Evolutionary conservation across 129 eudicot genomes (phyloP), one percentile per base, ranked within the genome.

Genomic region (Mikania micrantha): DNA sequence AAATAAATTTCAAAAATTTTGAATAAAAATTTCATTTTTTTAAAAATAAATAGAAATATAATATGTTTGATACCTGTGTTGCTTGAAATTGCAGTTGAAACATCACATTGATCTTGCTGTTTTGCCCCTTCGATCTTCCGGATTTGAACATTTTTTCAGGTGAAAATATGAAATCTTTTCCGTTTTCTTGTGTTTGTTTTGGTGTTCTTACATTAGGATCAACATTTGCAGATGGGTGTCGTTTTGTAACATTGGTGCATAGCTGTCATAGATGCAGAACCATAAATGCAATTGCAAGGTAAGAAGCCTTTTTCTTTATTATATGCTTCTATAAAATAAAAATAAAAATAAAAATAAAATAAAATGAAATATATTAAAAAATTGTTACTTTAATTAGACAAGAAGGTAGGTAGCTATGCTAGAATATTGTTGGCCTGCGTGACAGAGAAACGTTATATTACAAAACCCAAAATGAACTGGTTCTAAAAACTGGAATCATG

Each of bases 81-180:
- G 90, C 99, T 42, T 94, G 95, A 77, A 94, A 94, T 67, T 90
- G 95, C 81, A 94, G 64, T 50, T 70, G 81, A 77, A 90, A 94
- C 52, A 94, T 83, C 15, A 80, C 95, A 78, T 94, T 92, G 95
- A 92, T 79, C 85, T 87, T 83, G 69, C 72, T 79, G 81, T 89
- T 90, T 83, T 90, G 90, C 53, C 76, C 80, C 67, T 77, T 85
- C 94, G 90, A 81, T 80, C 74, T 80, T 16, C 84, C 81, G 2
- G 90, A 80, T 76, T 88, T 91, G 77, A 93, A 93, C 99, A 93
- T 90, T 74, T 82, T 84, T 38, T 29, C 16, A 61, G 77, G 70
- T 72, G 61, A 59, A 48, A 24, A 5, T 66, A 54, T 56, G 3
- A 2, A 20, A 52, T 69, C 3, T 40, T 12, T 57, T 27, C 4